phyloP scores from a whole-genome alignment of 163 green algal species.

The Chlorella variabilis region DNA sequence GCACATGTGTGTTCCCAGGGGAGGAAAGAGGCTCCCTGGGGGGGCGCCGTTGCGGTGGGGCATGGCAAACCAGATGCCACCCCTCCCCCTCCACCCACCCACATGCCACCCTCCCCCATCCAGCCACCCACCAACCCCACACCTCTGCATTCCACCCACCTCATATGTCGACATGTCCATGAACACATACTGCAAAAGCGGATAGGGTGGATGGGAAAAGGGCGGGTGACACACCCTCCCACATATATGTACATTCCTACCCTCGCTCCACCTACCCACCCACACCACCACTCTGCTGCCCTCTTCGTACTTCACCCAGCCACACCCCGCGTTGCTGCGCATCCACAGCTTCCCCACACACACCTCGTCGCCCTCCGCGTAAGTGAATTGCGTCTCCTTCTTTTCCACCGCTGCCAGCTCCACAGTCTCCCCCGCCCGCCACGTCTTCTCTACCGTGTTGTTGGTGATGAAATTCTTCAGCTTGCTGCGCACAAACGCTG shows the following conservation, averaged over 20 bases:
- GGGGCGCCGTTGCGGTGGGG: too few species aligned
- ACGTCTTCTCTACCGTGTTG: constrained; percentile 94
- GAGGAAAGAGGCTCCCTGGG: too few species aligned
- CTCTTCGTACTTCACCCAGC: neutral
- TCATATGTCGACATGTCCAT: constrained; percentile 98
- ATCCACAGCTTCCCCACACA: neutral
- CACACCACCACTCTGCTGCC: neutral
- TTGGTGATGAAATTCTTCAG: constrained; percentile 93
- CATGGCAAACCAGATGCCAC: too few species aligned
- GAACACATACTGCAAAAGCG: constrained; percentile 86
- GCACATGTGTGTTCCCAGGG: too few species aligned
- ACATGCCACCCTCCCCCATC: too few species aligned
- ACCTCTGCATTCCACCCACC: too few species aligned
- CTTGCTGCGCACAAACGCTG: constrained; percentile 97
- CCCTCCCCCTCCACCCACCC: too few species aligned
- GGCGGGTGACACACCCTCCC: neutral
- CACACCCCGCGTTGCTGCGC: too few species aligned
- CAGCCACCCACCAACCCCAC: too few species aligned
- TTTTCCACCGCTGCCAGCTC: constrained; percentile 77
- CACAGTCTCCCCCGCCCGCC: constrained; percentile 89
- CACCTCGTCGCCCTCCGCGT: constrained; percentile 79
- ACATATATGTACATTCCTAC: neutral
- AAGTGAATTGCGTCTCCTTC: constrained; percentile 85
- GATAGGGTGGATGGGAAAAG: neutral
- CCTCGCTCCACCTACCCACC: neutral